Base-by-base conservation (phyloP, 495 filamentous ascomycete species). In the Daldinia loculata region DNA sequence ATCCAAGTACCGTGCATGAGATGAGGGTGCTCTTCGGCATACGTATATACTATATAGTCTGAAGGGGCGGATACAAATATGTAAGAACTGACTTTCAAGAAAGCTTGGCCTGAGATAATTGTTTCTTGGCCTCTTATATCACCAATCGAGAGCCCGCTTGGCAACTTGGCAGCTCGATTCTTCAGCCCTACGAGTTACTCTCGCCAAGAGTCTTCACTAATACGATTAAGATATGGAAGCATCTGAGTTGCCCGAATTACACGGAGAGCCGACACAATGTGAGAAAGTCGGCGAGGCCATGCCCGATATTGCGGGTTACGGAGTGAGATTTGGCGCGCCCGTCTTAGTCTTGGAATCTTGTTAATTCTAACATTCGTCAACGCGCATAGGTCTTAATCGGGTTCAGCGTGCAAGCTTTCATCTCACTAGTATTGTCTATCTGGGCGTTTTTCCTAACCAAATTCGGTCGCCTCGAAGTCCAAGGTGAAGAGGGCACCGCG, bases 401-500 rank as follows among this genome's bases (percentile, higher is more conserved):
- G 56, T 77, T 81, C 57, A 73, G 65, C 38, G 78, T 69, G 19
- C 78, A 80, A 22, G 75, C 73, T 15, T 58, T 73, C 15, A 74
- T 83, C 67, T 66, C 75, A 38, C 43, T 83, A 61, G 48, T 71
- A 61, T 48, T 81, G 58, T 51, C 74, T 0, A 34, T 81, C 55
- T 77, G 82, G 81, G 74, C 83, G 59, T 76, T 83, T 78, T 72
- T 83, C 77, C 41, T 82, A 61, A 78, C 82, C 63, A 73, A 80
- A 53, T 76, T 78, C 76, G 78, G 80, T 74, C 80, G 81, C 7
- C 60, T 77, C 8, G 59, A 71, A 38, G 50, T 70, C 52, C 64
- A 64, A 24, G 74, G 77, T 38, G 69, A 70, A 7, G 75, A 79
- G 24, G 79, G 75, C 51, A 77, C 72, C 4, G 29, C 65, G 14